Percentiles rank a stretch among this genome's conserved stretches.
Conservation (phyloP, 2,329 filamentous ascomycete species). For the Penicillium sclerotiorum region DNA sequence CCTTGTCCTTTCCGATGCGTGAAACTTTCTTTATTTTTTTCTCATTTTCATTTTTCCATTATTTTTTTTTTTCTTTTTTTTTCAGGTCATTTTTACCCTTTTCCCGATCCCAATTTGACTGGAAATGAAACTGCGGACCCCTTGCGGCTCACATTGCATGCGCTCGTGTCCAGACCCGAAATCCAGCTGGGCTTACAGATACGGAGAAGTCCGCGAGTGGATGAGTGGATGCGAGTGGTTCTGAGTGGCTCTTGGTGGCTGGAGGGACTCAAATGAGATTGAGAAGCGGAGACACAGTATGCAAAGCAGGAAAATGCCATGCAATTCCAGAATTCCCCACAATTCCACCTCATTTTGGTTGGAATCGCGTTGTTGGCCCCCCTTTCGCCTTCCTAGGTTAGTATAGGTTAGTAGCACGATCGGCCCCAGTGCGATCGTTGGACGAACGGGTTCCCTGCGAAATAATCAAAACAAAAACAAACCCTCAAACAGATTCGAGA, state of each 20-base stretch:
- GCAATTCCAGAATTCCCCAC: conserved; percentile 25
- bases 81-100: too few relatives aligned
- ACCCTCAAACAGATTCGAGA: too few relatives aligned
- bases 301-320: conserved; percentile 14
- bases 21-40: too few relatives aligned
- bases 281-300: conserved; percentile 9
- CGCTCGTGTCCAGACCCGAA: conserved; percentile 20
- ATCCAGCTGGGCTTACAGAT: conserved; percentile 3
- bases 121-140: conserved; percentile 10
- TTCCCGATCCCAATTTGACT: conserved; percentile 8
- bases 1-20: too few relatives aligned
- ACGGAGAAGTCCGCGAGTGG: conserved; percentile 25
- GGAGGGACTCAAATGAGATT: background rate
- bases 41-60: too few relatives aligned
- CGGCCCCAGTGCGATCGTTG: conserved; percentile 22
- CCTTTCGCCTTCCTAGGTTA: conserved; percentile 19
- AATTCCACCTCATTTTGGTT: conserved; percentile 24
- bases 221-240: conserved; percentile 14
- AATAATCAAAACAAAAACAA: background rate
- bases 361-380: conserved; percentile 21
- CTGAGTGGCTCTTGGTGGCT: too few relatives aligned
- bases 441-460: conserved; percentile 2
- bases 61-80: too few relatives aligned
- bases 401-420: conserved; percentile 26
- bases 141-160: conserved; percentile 30